phyloP scores from a whole-genome alignment of 2,329 filamentous ascomycete species.

The Dactylonectria estremocensis region DNA sequence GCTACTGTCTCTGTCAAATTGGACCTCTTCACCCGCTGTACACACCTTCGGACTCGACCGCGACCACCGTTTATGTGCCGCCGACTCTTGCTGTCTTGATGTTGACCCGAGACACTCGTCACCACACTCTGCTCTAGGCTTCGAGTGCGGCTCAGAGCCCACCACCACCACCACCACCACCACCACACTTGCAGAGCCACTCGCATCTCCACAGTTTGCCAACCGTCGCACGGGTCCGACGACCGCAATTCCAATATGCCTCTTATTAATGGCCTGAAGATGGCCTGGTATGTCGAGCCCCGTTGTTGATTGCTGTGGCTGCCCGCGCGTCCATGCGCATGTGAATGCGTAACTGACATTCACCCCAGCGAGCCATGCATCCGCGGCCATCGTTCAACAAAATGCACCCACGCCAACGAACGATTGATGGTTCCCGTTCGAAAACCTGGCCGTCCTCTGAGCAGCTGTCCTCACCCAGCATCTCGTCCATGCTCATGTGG shows the following conservation, averaged over 20 bases:
- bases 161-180: conserved; percentile 22
- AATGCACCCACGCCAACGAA: conserved; percentile 78
- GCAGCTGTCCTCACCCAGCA: conserved; percentile 77
- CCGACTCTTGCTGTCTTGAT: conserved; percentile 35
- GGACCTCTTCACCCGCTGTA: not conserved
- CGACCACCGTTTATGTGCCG: conserved; percentile 1
- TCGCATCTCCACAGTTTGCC: conserved; percentile 34
- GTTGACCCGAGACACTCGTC: conserved; percentile 32
- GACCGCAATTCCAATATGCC: conserved; percentile 66
- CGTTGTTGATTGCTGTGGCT: conserved; percentile 3
- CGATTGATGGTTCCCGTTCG: conserved; percentile 79
- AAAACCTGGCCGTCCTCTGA: conserved; percentile 80
- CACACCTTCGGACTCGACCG: not conserved
- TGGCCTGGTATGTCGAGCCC: conserved; percentile 75
- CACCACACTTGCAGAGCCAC: conserved; percentile 20
- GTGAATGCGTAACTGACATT: conserved; percentile 33
- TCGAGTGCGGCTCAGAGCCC: conserved; percentile 39
- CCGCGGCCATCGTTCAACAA: conserved; percentile 82
- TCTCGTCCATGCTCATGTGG: conserved; percentile 74
- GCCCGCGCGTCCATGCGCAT: conserved; percentile 3
- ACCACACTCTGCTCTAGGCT: conserved; percentile 30
- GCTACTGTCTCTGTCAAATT: conserved; percentile 22
- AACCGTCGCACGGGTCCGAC: conserved; percentile 34
- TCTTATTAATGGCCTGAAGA: conserved; percentile 79
- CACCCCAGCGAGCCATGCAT: conserved; percentile 78